Conservation (phyloP, 805 yeast genomes). For the Metahyphopichia silvanorum region DNA sequence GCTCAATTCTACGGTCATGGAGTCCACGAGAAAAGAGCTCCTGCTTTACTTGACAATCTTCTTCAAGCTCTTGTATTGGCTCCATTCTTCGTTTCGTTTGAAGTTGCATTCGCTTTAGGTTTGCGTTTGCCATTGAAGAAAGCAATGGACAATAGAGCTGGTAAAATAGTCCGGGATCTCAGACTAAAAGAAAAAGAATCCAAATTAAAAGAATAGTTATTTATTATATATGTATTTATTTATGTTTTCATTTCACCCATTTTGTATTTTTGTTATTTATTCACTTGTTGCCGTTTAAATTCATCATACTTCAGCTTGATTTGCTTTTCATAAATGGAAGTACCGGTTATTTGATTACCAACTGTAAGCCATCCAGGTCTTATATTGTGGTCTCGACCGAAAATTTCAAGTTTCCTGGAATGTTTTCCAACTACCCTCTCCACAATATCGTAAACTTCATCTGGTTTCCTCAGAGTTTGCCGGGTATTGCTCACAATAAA, state of each 20-base stretch:
- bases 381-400: slow-evolving; percentile 82
- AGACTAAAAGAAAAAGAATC: slow-evolving; percentile 13
- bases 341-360: slow-evolving; percentile 73
- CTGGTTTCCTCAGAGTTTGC: slow-evolving; percentile 90
- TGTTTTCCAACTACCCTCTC: slow-evolving; percentile 80
- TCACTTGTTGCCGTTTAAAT: slow-evolving; percentile 7
- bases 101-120: slow-evolving; percentile 69
- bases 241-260: background rate
- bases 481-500: slow-evolving; percentile 78
- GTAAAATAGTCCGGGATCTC: slow-evolving; percentile 33
- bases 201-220: background rate
- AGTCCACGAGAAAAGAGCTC: slow-evolving; percentile 73
- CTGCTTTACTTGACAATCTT: slow-evolving; percentile 81
- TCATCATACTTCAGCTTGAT: slow-evolving; percentile 41
- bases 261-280: background rate
- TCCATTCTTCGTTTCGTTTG: slow-evolving; percentile 84
- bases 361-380: slow-evolving; percentile 91
- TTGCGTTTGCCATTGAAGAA: slow-evolving; percentile 49
- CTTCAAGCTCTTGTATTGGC: slow-evolving; percentile 86
- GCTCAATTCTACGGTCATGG: slow-evolving; percentile 90
- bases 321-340: slow-evolving; percentile 56
- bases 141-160: slow-evolving; percentile 47
- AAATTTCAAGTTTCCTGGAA: slow-evolving; percentile 79
- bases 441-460: slow-evolving; percentile 78
- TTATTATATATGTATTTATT: slow-evolving; percentile 1